phyloP scores from a whole-genome alignment of 148 eudicot species.

The Camellia lanceoleosa region DNA sequence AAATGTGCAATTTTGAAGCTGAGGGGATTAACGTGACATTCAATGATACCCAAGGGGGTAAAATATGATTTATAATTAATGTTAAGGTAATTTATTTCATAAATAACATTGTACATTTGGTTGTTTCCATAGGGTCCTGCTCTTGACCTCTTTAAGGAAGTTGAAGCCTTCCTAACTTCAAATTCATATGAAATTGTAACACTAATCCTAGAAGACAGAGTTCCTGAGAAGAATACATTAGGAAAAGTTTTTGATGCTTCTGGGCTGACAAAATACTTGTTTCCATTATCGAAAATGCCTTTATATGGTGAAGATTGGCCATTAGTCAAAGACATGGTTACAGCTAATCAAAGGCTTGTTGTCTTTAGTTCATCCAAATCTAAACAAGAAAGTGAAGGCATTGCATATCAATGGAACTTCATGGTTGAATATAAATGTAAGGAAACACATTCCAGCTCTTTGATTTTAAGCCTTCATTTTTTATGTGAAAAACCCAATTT shows the following conservation, averaged over 20 bases:
- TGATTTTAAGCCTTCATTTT: no score
- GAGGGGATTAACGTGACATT: no score
- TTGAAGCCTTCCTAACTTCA: neutral
- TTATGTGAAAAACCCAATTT: no score
- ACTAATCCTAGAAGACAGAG: neutral
- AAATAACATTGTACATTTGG: neutral
- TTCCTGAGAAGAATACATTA: neutral
- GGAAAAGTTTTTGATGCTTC: neutral
- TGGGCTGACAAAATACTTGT: neutral
- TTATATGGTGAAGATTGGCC: neutral
- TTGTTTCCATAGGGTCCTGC: neutral
- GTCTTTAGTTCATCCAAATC: neutral
- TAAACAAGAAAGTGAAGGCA: neutral
- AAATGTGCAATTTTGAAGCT: no score
- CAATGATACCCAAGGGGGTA: no score
- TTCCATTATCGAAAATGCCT: neutral
- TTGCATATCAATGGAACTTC: neutral
- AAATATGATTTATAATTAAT: no score
- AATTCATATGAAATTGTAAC: neutral
- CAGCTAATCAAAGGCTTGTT: neutral
- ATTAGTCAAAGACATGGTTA: neutral
- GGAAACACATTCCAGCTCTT: neutral
- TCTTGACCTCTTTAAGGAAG: neutral
- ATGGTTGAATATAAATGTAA: neutral
- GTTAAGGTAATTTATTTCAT: no score